Evolutionary conservation across 2,329 filamentous ascomycete genomes (phyloP).

Genomic region (Aureobasidium leucospermi): DNA sequence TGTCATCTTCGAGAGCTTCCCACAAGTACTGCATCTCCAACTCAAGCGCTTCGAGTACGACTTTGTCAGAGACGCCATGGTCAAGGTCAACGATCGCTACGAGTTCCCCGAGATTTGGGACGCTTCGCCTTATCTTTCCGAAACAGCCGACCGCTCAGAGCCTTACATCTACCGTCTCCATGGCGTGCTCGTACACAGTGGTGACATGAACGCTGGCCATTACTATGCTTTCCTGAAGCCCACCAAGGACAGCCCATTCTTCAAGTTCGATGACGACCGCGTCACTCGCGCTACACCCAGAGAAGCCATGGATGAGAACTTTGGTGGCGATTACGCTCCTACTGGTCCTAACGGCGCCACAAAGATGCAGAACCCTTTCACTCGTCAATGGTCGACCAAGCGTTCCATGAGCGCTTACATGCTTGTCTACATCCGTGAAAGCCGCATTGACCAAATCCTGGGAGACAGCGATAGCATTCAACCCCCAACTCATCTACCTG

Average conservation of each 20-base stretch:
- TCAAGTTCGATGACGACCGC: constrained; percentile 94
- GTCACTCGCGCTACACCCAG: constrained; percentile 89
- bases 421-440: constrained; percentile 93
- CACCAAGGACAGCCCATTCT: constrained; percentile 86
- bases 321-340: constrained; percentile 69
- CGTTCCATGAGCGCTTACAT: constrained; percentile 89
- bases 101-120: constrained; percentile 82
- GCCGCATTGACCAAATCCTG: constrained; percentile 73
- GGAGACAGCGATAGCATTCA: constrained; percentile 68
- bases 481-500: constrained; percentile 68
- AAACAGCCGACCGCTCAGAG: constrained; percentile 79
- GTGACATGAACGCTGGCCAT: constrained; percentile 92
- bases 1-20: constrained; percentile 93
- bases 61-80: constrained; percentile 91
- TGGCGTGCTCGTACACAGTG: constrained; percentile 91
- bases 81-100: constrained; percentile 94
- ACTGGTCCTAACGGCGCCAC: constrained; percentile 49
- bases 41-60: constrained; percentile 98
- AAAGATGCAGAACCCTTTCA: constrained; percentile 57
- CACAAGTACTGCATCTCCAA: constrained; percentile 87
- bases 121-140: constrained; percentile 77
- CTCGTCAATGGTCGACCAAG: constrained; percentile 56
- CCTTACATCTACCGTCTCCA: constrained; percentile 89
- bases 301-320: constrained; percentile 94
- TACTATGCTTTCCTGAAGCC: constrained; percentile 98